Percentiles rank a stretch among this genome's conserved stretches.
These are phyloP conservation scores for Kluyveromyces nonfermentans DNA, from an alignment of 805 yeast genomes.

Conservation along the genomic window DNA sequence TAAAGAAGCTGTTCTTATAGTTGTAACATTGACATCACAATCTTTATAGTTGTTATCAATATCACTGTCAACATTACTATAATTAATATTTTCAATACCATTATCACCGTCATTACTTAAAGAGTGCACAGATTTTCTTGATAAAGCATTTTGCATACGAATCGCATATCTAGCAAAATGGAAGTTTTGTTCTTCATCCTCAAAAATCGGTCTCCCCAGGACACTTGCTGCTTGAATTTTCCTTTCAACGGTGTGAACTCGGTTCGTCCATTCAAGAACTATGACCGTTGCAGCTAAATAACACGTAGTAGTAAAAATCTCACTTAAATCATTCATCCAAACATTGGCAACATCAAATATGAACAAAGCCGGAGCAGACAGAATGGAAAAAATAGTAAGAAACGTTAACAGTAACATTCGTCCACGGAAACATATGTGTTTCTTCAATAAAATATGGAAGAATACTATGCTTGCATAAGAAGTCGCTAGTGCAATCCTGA, in stretches of 20 bases:
- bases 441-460: slow-evolving; percentile 44
- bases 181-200: slow-evolving; percentile 42
- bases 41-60: too few species aligned
- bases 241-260: slow-evolving; percentile 48
- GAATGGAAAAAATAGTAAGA: slow-evolving; percentile 44
- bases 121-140: slow-evolving; percentile 6
- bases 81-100: too few species aligned
- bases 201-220: slow-evolving; percentile 65
- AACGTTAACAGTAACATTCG: slow-evolving; percentile 47
- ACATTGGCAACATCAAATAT: slow-evolving; percentile 67
- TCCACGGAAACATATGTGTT: slow-evolving; percentile 40
- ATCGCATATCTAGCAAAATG: slow-evolving; percentile 24
- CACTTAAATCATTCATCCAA: slow-evolving; percentile 68
- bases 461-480: slow-evolving; percentile 57
- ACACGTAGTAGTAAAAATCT: slow-evolving; percentile 63
- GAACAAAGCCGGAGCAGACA: slow-evolving; percentile 59
- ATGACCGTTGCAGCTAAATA: slow-evolving; percentile 62
- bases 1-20: too few species aligned
- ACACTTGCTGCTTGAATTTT: slow-evolving; percentile 59
- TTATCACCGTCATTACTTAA: not conserved
- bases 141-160: slow-evolving; percentile 20
- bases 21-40: too few species aligned
- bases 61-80: too few species aligned
- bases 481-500: slow-evolving; percentile 61
- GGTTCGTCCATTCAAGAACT: slow-evolving; percentile 82